These are phyloP conservation scores for Stellera chamaejasme DNA, from an alignment of 345 rosid species.

Conservation along the genomic window DNA sequence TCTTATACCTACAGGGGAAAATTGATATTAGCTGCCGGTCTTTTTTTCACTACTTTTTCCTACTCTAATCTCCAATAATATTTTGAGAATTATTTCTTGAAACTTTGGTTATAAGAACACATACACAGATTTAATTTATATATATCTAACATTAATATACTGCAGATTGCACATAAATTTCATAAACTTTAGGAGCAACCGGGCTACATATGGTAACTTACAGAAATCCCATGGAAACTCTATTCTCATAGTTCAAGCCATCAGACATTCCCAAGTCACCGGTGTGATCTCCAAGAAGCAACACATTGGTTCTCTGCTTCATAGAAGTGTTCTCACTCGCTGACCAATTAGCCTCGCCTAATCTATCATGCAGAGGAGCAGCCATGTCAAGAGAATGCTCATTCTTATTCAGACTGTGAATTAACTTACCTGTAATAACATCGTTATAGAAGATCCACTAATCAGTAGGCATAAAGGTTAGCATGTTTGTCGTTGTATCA, in stretches of 20 bases:
- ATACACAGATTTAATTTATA: no score
- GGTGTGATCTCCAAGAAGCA: constrained; percentile 82
- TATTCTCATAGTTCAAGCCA: constrained; percentile 67
- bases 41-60: no score
- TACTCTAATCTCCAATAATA: no score
- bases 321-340: constrained; percentile 31
- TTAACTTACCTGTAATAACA: constrained; percentile 52
- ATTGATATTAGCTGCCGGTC: no score
- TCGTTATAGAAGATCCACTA: background rate
- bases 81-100: no score
- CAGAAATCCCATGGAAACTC: constrained; percentile 80
- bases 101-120: no score
- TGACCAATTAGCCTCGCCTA: constrained; percentile 33
- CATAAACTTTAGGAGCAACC: no score
- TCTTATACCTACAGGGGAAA: background rate
- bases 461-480: background rate
- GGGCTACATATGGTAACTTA: constrained; percentile 24
- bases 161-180: no score
- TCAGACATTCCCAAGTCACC: constrained; percentile 90
- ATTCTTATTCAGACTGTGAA: constrained; percentile 80
- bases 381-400: constrained; percentile 91
- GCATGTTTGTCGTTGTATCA: background rate
- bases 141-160: background rate
- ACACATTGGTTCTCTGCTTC: constrained; percentile 67
- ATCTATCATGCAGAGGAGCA: constrained; percentile 60